Percentiles rank a stretch among this genome's conserved stretches.
phyloP scores from a whole-genome alignment of 169 alveolate genomes.

The Babesia gibsoni region DNA sequence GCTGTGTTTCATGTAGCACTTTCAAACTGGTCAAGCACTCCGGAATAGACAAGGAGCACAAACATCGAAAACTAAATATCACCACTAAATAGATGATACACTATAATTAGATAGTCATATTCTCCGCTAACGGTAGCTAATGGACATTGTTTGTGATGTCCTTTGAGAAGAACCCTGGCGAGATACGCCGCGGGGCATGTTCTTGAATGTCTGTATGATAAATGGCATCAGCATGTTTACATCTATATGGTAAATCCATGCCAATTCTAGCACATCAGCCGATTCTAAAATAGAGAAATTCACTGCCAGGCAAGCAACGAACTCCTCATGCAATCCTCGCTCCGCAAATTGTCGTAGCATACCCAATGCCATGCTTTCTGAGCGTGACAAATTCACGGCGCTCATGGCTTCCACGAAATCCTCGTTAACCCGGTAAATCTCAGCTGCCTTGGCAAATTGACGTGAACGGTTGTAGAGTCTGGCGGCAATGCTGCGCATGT shows the following conservation, averaged over 20 bases:
- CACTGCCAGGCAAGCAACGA: slow-evolving; percentile 95
- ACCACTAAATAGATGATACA: too few relatives aligned
- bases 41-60: neutral
- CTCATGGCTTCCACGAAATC: slow-evolving; percentile 69
- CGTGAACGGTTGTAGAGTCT: slow-evolving; percentile 87
- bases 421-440: slow-evolving; percentile 83
- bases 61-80: too few relatives aligned
- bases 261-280: slow-evolving; percentile 96
- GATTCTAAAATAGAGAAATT: slow-evolving; percentile 96
- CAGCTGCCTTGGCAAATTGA: slow-evolving; percentile 87
- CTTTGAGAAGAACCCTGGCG: neutral
- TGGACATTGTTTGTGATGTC: neutral
- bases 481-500: slow-evolving; percentile 97
- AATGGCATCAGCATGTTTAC: slow-evolving; percentile 94
- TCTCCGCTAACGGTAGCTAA: too few relatives aligned
- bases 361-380: slow-evolving; percentile 87
- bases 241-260: slow-evolving; percentile 94
- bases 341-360: slow-evolving; percentile 86
- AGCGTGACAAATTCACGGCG: slow-evolving; percentile 66
- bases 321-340: slow-evolving; percentile 88
- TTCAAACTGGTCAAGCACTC: neutral
- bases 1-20: neutral
- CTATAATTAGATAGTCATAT: too few relatives aligned
- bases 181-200: slow-evolving; percentile 65
- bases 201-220: slow-evolving; percentile 89